Conservation (phyloP, 2,329 filamentous ascomycete species). For the Coniochaeta sp. region DNA sequence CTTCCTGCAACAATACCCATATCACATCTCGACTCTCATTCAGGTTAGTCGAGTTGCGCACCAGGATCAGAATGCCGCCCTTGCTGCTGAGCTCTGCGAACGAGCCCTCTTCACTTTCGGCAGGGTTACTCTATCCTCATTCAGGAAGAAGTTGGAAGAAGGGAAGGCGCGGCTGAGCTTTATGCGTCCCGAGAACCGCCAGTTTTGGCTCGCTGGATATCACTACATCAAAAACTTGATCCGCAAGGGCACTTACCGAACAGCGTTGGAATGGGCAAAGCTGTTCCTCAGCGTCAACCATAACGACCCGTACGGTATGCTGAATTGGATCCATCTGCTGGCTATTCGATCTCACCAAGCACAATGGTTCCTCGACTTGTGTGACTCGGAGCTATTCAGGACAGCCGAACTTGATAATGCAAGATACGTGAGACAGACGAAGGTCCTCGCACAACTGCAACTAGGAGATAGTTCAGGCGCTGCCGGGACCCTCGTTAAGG, state of each 20-base stretch:
- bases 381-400: conserved; percentile 39
- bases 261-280: conserved; percentile 90
- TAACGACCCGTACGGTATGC: conserved; percentile 75
- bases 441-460: conserved; percentile 69
- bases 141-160: conserved; percentile 65
- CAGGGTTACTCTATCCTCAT: conserved; percentile 77
- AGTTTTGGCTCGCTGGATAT: conserved; percentile 86
- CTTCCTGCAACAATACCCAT: conserved; percentile 68
- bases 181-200: conserved; percentile 74
- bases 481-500: conserved; percentile 54
- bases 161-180: conserved; percentile 81
- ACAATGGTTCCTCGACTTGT: conserved; percentile 66
- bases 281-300: conserved; percentile 70
- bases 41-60: conserved; percentile 90
- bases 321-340: conserved; percentile 74
- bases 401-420: conserved; percentile 3
- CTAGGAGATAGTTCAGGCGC: conserved; percentile 59
- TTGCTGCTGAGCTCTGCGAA: conserved; percentile 82
- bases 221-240: conserved; percentile 81
- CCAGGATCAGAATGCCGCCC: conserved; percentile 80
- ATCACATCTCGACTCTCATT: conserved; percentile 88
- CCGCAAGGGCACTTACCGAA: conserved; percentile 88
- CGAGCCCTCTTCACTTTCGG: conserved; percentile 89
- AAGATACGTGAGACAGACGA: conserved; percentile 65
- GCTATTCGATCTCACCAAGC: conserved; percentile 76